phyloP scores from a whole-genome alignment of 768 basidiomycete species.

The Mycena belliarum region DNA sequence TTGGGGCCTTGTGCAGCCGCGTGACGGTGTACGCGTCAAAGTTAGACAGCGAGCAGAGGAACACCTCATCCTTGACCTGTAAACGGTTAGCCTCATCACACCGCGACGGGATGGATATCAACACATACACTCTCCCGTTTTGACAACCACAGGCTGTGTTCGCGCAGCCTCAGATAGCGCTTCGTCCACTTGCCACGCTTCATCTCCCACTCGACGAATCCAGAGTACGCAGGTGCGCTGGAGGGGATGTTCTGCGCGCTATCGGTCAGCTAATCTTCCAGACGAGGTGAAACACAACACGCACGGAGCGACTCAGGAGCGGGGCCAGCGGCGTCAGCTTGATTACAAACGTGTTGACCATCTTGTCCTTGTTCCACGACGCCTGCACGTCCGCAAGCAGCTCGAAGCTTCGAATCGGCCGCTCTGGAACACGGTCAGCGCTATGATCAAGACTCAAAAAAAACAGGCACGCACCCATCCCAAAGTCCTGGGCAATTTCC shows the following conservation, averaged over 20 bases:
- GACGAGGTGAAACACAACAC: constrained; percentile 23
- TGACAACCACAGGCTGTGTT: constrained; percentile 83
- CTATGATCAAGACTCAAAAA: background rate
- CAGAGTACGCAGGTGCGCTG: constrained; percentile 46
- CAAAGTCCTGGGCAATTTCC: constrained; percentile 89
- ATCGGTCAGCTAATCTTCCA: constrained; percentile 13
- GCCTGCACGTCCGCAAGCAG: constrained; percentile 74
- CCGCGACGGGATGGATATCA: background rate
- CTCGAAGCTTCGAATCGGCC: constrained; percentile 88
- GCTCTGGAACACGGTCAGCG: constrained; percentile 53
- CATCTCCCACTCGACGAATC: constrained; percentile 85
- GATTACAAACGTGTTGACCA: constrained; percentile 78
- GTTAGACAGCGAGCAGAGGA: constrained; percentile 83
- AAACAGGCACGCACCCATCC: constrained; percentile 65
- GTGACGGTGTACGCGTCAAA: constrained; percentile 88
- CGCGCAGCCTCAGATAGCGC: constrained; percentile 83
- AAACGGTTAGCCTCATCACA: constrained; percentile 5
- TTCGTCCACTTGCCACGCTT: constrained; percentile 97
- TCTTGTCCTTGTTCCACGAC: constrained; percentile 86
- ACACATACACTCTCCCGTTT: constrained; percentile 85
- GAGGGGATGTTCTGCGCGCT: constrained; percentile 40
- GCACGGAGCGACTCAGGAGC: constrained; percentile 59
- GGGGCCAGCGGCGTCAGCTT: constrained; percentile 69
- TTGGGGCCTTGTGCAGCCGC: constrained; percentile 78
- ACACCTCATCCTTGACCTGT: constrained; percentile 82